These are phyloP conservation scores for Talaromyces ruber DNA, from an alignment of 495 filamentous ascomycete genomes.

Conservation along the genomic window DNA sequence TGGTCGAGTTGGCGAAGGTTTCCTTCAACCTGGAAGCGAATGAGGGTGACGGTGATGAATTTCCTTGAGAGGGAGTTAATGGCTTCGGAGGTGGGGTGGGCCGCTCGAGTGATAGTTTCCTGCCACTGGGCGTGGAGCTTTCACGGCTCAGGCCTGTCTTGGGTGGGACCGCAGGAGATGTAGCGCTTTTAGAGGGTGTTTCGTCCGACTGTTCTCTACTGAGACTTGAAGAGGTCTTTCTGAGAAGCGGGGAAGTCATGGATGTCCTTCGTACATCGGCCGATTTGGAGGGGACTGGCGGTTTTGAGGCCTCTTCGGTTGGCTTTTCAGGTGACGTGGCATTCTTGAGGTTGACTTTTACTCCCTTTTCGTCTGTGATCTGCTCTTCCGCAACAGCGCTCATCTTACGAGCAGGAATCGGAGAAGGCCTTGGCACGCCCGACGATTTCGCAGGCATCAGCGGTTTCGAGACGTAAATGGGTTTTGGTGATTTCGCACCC, in stretches of 20 bases:
- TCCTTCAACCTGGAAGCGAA: conserved; percentile 30
- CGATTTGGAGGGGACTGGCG: not conserved
- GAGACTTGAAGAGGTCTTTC: not conserved
- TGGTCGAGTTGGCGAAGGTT: conserved; percentile 11
- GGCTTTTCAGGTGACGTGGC: conserved; percentile 6
- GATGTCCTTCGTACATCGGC: not conserved
- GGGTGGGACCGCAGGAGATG: not conserved
- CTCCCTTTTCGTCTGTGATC: not conserved
- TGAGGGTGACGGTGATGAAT: conserved; percentile 29
- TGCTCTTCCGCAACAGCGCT: not conserved
- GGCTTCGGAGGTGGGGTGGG: conserved; percentile 37
- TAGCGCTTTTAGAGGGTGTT: not conserved
- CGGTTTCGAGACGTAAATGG: conserved; percentile 2
- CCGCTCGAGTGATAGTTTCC: conserved; percentile 4
- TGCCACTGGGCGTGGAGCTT: not conserved
- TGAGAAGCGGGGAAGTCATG: not conserved
- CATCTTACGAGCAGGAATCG: not conserved
- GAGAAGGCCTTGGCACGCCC: not conserved
- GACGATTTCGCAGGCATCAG: not conserved
- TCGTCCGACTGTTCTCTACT: not conserved
- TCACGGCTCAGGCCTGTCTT: not conserved
- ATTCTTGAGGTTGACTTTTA: not conserved
- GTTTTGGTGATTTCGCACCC: conserved; percentile 5
- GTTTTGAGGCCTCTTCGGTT: not conserved
- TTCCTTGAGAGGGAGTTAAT: conserved; percentile 22